These are phyloP conservation scores for Wickerhamomyces xylosicus DNA, from an alignment of 805 yeast genomes.

Conservation along the genomic window DNA sequence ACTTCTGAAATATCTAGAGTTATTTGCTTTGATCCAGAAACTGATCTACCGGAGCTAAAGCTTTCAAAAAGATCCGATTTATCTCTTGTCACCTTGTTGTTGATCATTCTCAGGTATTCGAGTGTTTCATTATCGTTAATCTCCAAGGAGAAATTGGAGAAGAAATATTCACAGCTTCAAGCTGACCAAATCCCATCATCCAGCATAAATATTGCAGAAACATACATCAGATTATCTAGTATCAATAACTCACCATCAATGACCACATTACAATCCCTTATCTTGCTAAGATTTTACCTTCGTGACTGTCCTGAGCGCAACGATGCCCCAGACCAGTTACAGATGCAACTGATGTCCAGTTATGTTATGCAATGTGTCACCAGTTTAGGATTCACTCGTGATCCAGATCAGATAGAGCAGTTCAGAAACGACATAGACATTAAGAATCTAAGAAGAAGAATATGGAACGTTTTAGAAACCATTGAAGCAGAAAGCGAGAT, in stretches of 20 bases:
- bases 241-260: slow-evolving; percentile 25
- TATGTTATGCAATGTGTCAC: slow-evolving; percentile 32
- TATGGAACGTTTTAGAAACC: slow-evolving; percentile 11
- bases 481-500: slow-evolving; percentile 7
- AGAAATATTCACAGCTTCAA: slow-evolving; percentile 1
- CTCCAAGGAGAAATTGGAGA: slow-evolving; percentile 8
- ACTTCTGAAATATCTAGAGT: slow-evolving; percentile 17
- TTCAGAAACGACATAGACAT: slow-evolving; percentile 2
- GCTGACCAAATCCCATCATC: slow-evolving; percentile 30
- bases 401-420: slow-evolving; percentile 24
- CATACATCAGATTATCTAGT: slow-evolving; percentile 31
- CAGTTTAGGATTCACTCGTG: slow-evolving; percentile 35
- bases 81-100: slow-evolving; percentile 27
- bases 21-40: slow-evolving; percentile 25
- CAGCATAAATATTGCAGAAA: slow-evolving; percentile 6
- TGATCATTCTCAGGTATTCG: slow-evolving; percentile 29
- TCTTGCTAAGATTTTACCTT: slow-evolving; percentile 28
- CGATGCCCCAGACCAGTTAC: slow-evolving; percentile 30
- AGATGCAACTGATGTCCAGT: slow-evolving; percentile 26
- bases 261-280: slow-evolving; percentile 30
- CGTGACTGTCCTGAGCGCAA: slow-evolving; percentile 36
- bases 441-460: slow-evolving; percentile 11
- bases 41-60: slow-evolving; percentile 19
- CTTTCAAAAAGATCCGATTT: slow-evolving; percentile 28
- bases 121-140: slow-evolving; percentile 20